Evolutionary conservation across 2,329 filamentous ascomycete genomes (phyloP), one percentile per base, ranked within the genome.

Genomic region (Cadophora luteo-olivacea): DNA sequence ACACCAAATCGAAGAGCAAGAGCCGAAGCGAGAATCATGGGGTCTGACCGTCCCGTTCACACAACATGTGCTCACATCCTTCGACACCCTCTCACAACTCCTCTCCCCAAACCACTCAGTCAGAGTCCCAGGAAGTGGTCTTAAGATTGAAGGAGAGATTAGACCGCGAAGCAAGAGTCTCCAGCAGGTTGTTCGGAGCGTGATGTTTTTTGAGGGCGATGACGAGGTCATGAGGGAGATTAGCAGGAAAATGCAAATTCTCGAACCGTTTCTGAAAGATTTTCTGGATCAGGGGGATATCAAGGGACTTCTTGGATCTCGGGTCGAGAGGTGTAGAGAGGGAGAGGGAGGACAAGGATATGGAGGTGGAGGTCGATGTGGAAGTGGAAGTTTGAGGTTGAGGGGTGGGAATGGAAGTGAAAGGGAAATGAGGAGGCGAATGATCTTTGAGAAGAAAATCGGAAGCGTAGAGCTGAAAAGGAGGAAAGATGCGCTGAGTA

Each of bases 51-150:
- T 58, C 22, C 51, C 63, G 14, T 41, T 19, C 9, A 60, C 41
- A 19, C 52, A 24, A 3, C 19, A 45, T 9, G 36, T 51, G 12
- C 14, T 65, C 2, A 4, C 29, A 25, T 51, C 54, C 14, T 48
- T 65, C 41, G 63, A 65, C 32, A 54, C 29, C 48, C 45, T 65
- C 5, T 24, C 63, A 8, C 24, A n/a, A 19, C 52, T 60, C n/a
- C 36, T 65, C 57, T 38, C 36, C 14, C 63, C 63, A 1, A 25
- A 60, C n/a, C 25, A 60, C n/a, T 25, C n/a, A 8, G 12, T 38
- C 32, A 19, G 63, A 7, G 22, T 45, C 29, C 63, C 38, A 6
- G 36, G 36, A 1, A 51, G 54, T 19, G 1, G 3, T 29, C 19
- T n/a, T 24, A 60, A 60, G 24, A 19, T 57, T 14, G 32, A 33